Base-by-base conservation (phyloP, 108 stramenopile species). In the Tribonema minus region DNA sequence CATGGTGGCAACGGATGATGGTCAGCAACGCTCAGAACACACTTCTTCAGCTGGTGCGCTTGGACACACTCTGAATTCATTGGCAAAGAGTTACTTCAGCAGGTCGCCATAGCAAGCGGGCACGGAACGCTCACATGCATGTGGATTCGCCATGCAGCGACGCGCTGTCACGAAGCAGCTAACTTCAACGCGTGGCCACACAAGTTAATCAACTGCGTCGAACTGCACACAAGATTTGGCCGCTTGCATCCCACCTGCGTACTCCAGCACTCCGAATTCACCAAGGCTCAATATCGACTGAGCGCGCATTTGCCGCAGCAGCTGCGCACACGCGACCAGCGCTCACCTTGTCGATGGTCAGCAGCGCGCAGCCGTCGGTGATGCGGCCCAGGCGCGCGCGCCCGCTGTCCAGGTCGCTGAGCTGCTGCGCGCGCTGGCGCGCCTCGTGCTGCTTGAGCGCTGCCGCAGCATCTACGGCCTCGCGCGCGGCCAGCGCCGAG, bases 371-470 rank as follows among this genome's bases (percentile, higher is more conserved):
- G 46, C 46, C 46, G 9, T 54, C 46, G 15, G 9, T 9, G 9
- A 54, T 54, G 15, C 46, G 37, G 9, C 23, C n/a, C 9, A 64
- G 35, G 4, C 72, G 62, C 38, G 62, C 1, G 20, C 36, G 26
- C 12, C 63, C 72, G 3, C 5, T 58, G 35, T 73, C 72, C 23
- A 73, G 7, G 4, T 37, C 12, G 9, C 29, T 12, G n/a, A 73
- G 63, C 28, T 61, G 27, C 64, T 73, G 61, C 32, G 72, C 72
- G 0, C 72, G 38, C 37, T 62, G 62, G 31, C 61, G 25, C 23
- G 72, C 62, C 32, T 73, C 72, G 35, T 62, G 33, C 63, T 73
- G 35, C 41, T 64, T 35, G 25, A n/a, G 1, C 9, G 37, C 72
- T 6, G 61, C 28, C 29, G 23, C 37, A 3, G 34, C 27, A n/a